Evolutionary conservation across 208 protist genomes (phyloP).

Genomic region (Crithidia sp.): DNA sequence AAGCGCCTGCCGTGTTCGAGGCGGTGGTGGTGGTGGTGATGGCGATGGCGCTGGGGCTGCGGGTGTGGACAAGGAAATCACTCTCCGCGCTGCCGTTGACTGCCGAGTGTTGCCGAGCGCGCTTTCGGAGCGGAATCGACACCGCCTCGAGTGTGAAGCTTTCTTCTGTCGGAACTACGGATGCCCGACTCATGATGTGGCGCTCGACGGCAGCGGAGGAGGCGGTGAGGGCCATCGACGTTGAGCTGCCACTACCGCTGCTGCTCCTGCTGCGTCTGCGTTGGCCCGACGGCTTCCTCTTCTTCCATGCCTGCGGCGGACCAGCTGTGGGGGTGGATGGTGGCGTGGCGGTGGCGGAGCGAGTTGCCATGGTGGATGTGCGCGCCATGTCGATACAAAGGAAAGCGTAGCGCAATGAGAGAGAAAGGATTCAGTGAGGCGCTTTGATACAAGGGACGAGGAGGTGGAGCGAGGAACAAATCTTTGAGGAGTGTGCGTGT

Average conservation of each 20-base stretch:
- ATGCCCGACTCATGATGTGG: too few species aligned
- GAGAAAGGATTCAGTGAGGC: too few species aligned
- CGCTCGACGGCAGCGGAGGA: background rate
- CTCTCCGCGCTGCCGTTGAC: background rate
- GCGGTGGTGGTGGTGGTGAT: constrained; percentile 4
- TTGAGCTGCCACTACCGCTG: background rate
- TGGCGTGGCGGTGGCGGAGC: background rate
- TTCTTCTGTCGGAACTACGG: too few species aligned
- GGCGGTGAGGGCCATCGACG: constrained; percentile 24
- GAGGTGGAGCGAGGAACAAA: too few species aligned
- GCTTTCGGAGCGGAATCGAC: constrained; percentile 7
- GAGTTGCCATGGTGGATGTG: background rate
- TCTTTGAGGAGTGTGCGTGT: too few species aligned
- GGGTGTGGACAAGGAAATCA: background rate
- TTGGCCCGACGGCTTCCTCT: too few species aligned
- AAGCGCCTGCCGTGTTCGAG: too few species aligned
- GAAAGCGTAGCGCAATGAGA: too few species aligned
- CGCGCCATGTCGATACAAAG: background rate
- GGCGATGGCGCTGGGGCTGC: constrained; percentile 22
- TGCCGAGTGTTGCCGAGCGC: background rate
- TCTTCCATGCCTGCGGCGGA: too few species aligned
- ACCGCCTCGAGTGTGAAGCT: background rate
- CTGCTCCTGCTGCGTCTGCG: background rate
- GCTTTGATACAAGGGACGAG: background rate
- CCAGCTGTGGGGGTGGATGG: too few species aligned